Percentiles rank a stretch among this genome's conserved stretches.
phyloP scores from a whole-genome alignment of 805 yeast species.

The Spathaspora girioi region DNA sequence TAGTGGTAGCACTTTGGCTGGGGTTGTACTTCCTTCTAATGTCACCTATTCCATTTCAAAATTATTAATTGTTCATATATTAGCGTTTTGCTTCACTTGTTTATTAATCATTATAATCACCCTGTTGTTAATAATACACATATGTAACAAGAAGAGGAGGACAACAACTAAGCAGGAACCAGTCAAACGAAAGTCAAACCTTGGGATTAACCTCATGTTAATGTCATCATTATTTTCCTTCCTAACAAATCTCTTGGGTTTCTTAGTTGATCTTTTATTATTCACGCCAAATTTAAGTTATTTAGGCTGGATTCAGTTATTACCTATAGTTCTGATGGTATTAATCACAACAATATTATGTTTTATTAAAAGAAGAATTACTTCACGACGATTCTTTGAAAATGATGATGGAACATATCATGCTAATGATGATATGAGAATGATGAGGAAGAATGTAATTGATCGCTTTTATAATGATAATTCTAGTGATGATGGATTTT shows the following conservation, averaged over 20 bases:
- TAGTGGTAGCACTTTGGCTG: slow-evolving; percentile 10
- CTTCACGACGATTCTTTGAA: slow-evolving; percentile 43
- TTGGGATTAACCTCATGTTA: slow-evolving; percentile 44
- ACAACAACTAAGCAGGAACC: not conserved
- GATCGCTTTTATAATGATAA: slow-evolving; percentile 19
- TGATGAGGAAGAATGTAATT: slow-evolving; percentile 15
- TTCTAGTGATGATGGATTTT: slow-evolving; percentile 42
- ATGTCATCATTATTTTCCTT: slow-evolving; percentile 66
- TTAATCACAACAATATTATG: slow-evolving; percentile 64
- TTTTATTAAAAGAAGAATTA: slow-evolving; percentile 64
- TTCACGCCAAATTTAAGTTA: slow-evolving; percentile 74
- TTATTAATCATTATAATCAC: slow-evolving; percentile 13
- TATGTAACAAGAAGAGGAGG: not conserved
- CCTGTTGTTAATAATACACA: slow-evolving; percentile 6
- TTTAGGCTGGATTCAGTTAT: slow-evolving; percentile 82
- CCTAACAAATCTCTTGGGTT: slow-evolving; percentile 64
- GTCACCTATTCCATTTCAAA: slow-evolving; percentile 39
- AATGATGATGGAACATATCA: slow-evolving; percentile 19
- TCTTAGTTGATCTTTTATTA: slow-evolving; percentile 75
- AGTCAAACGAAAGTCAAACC: not conserved
- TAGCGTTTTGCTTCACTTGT: slow-evolving; percentile 31
- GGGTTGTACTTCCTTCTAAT: slow-evolving; percentile 36
- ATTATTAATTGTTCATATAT: slow-evolving; percentile 38
- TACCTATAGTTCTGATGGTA: slow-evolving; percentile 63
- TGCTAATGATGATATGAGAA: slow-evolving; percentile 33